Evolutionary conservation across 768 basidiomycete species (phyloP).

Genomic region (Serendipita sp.): DNA sequence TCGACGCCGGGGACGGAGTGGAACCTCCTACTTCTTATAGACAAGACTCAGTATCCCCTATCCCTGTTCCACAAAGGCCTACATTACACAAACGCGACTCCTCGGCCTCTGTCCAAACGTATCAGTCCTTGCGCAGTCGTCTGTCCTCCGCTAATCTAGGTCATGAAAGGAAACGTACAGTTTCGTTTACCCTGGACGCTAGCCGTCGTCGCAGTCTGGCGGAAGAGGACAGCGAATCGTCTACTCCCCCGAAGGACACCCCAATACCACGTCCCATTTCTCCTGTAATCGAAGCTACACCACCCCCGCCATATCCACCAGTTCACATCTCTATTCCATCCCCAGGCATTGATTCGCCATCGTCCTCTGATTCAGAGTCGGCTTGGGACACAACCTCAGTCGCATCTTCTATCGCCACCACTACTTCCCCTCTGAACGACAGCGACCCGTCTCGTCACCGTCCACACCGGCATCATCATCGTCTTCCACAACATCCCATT

Average conservation of each 20-base stretch:
- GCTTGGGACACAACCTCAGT: conserved; percentile 11
- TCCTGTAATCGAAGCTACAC: neutral
- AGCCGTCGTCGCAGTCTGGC: neutral
- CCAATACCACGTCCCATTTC: neutral
- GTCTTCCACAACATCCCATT: neutral
- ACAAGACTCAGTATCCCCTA: too few relatives aligned
- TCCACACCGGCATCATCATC: neutral
- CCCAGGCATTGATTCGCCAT: conserved; percentile 9
- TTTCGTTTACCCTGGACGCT: neutral
- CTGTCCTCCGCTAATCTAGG: neutral
- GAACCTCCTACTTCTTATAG: neutral
- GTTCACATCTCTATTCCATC: neutral
- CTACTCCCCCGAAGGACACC: neutral
- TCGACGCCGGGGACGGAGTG: neutral
- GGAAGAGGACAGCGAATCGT: neutral
- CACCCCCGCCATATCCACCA: neutral
- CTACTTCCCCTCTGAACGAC: conserved; percentile 1
- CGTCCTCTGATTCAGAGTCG: conserved; percentile 12
- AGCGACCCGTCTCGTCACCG: neutral
- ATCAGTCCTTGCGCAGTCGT: neutral
- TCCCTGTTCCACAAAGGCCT: neutral
- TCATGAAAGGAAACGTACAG: neutral
- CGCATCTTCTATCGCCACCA: conserved; percentile 6
- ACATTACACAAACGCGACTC: neutral
- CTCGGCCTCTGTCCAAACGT: neutral